These are phyloP conservation scores for Cenococcum geophilum DNA, from an alignment of 495 filamentous ascomycete species.

Conservation along the genomic window DNA sequence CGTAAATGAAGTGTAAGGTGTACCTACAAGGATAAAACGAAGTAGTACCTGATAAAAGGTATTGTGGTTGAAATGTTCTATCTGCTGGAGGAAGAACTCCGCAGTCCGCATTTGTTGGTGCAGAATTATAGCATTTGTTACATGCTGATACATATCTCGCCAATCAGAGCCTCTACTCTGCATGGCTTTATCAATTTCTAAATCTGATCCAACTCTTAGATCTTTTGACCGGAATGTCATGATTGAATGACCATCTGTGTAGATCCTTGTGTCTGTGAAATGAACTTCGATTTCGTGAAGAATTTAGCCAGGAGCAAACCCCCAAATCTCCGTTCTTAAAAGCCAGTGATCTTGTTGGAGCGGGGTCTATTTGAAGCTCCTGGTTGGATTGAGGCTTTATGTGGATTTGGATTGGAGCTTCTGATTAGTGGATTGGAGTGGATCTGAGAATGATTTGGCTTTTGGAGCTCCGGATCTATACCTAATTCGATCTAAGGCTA, in stretches of 20 bases:
- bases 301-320: background rate
- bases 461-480: too few species aligned
- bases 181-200: background rate
- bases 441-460: too few species aligned
- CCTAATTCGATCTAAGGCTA: too few species aligned
- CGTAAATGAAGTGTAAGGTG: background rate
- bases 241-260: background rate
- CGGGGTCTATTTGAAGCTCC: too few species aligned
- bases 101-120: background rate
- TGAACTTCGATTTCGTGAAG: background rate
- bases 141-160: background rate
- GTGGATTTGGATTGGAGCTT: too few species aligned
- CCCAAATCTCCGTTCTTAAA: background rate
- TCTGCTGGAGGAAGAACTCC: background rate
- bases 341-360: too few species aligned
- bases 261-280: background rate
- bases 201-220: background rate
- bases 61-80: background rate
- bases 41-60: too few species aligned
- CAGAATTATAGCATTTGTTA: background rate
- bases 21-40: constrained; percentile 1
- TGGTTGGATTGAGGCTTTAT: too few species aligned
- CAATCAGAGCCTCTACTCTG: background rate
- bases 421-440: too few species aligned
- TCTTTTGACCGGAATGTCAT: background rate